Percentiles rank a stretch among this genome's conserved stretches.
Conservation (phyloP, 1,139 yeast species). For the Scheffersomyces parashehatae region DNA sequence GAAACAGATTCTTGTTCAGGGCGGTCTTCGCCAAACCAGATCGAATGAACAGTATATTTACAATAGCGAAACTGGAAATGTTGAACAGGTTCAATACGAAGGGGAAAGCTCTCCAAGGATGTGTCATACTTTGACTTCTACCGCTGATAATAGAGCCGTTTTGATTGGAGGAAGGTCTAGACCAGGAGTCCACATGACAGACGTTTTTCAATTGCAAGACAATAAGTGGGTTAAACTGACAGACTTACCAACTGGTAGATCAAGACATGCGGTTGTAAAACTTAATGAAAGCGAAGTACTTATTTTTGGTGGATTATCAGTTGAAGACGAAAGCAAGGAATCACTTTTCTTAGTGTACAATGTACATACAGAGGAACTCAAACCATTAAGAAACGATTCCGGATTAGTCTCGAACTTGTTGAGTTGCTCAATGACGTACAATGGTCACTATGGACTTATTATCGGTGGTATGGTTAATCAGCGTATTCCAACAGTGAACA, state of each 20-base stretch:
- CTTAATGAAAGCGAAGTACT: slow-evolving; percentile 36
- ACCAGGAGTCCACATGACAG: slow-evolving; percentile 49
- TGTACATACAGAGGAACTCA: slow-evolving; percentile 12
- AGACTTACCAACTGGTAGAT: slow-evolving; percentile 49
- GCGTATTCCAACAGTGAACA: slow-evolving; percentile 32
- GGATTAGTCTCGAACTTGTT: slow-evolving; percentile 14
- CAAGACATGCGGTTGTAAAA: slow-evolving; percentile 53
- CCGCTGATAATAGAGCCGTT: slow-evolving; percentile 28
- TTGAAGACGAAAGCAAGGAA: slow-evolving; percentile 6
- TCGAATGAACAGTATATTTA: slow-evolving; percentile 18
- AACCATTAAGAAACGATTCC: slow-evolving; percentile 10
- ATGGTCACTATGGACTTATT: slow-evolving; percentile 41
- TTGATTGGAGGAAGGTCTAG: slow-evolving; percentile 72
- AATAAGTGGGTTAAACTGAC: slow-evolving; percentile 30
- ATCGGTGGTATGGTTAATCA: slow-evolving; percentile 55
- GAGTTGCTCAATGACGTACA: slow-evolving; percentile 39
- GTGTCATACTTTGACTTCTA: slow-evolving; percentile 55
- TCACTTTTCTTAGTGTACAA: slow-evolving; percentile 22
- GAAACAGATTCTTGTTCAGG: slow-evolving; percentile 39
- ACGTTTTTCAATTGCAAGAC: slow-evolving; percentile 37
- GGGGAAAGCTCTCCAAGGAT: slow-evolving; percentile 42
- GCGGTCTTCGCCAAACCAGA: slow-evolving; percentile 58
- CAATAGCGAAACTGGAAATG: slow-evolving; percentile 8
- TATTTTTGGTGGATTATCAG: slow-evolving; percentile 53
- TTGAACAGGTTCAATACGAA: slow-evolving; percentile 6